Base-by-base conservation (phyloP, 2,329 filamentous ascomycete genomes). In the Aspergillus oerlinghausenensis region DNA sequence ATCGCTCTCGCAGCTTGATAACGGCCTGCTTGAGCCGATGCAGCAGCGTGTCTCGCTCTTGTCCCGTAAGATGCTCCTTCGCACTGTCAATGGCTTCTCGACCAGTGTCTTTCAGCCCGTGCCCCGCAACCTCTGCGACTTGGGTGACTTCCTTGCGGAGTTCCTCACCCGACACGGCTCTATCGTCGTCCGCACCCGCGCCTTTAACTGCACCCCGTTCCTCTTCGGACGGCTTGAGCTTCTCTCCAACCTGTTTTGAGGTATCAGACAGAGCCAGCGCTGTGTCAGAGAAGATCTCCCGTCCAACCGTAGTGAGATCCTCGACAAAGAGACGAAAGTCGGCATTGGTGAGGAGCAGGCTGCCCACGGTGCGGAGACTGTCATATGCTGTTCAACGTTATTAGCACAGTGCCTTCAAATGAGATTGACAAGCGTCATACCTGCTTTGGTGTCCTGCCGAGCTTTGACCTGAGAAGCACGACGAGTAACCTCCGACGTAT, bases 281-380 rank as follows among this genome's bases (percentile, higher is more conserved):
- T 2, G 92, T 92, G 65, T 97, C 92, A 52, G 86, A 86, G 70
- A 97, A 92, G 0, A 97, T 87, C 69, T 96, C 88, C 45, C 89
- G 86, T 11, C 88, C 89, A 49, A 97, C 83, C 0, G 87, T 86
- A 49, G 86, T 86, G 43, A 96, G 75, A 66, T 97, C 93, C 10
- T 87, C 84, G 48, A 97, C 78, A 65, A 97, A 92, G 6, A 92
- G 80, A 42, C 92, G 87, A 71, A 97, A 97, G 67, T 97, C 92
- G 0, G 88, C 86, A 70, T 97, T 97, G 14, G 90, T 91, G 47
- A 97, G 78, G 0, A 97, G 82, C n/a, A 97, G 79, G 3, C 88
- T 89, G 29, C 89, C 88, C 0, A 97, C 85, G 0, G 92, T 96
- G 56, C 86, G 88, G 50, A 96, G 76, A 70, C 92, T 96, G 67